A percentile compares a stretch with the other conserved stretches of the same genome.
Conservation (phyloP, 345 rosid genomes). For the Alliaria petiolata region DNA sequence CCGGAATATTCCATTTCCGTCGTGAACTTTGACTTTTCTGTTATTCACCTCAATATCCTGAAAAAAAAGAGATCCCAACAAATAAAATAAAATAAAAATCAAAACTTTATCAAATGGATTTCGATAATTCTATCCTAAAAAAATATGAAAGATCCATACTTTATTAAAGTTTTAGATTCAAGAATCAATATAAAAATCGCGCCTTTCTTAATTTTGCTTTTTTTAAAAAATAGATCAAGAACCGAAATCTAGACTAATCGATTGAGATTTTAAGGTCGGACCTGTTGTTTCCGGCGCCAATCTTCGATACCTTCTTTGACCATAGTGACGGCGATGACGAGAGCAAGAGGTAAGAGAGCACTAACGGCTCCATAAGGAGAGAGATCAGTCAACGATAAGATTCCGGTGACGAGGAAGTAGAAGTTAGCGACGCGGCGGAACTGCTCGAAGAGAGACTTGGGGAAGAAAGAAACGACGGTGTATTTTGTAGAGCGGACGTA, state of each 20-base stretch:
- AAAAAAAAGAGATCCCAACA: no score
- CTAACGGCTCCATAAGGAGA: conserved; percentile 69
- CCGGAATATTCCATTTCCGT: conserved; percentile 52
- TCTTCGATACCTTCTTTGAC: conserved; percentile 89
- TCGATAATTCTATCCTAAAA: background rate
- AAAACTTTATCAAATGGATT: background rate
- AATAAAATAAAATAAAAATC: background rate
- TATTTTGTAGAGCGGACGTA: conserved; percentile 79
- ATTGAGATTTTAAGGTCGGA: conserved; percentile 1
- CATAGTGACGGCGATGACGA: conserved; percentile 78
- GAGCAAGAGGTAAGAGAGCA: conserved; percentile 64
- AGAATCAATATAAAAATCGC: background rate
- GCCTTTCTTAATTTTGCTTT: background rate
- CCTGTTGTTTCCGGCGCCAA: conserved; percentile 87
- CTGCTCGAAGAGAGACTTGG: conserved; percentile 93
- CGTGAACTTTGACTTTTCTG: conserved; percentile 69
- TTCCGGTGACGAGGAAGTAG: conserved; percentile 67
- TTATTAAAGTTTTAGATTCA: background rate
- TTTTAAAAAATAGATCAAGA: no score
- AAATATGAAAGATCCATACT: background rate
- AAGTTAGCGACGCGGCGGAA: conserved; percentile 96
- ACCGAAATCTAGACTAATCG: no score
- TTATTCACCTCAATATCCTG: conserved; percentile 86
- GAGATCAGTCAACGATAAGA: conserved; percentile 64
- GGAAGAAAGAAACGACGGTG: conserved; percentile 67